These are phyloP conservation scores for Cutaneotrichosporon cutaneum DNA, from an alignment of 1,284 basidiomycete genomes.

Conservation along the genomic window DNA sequence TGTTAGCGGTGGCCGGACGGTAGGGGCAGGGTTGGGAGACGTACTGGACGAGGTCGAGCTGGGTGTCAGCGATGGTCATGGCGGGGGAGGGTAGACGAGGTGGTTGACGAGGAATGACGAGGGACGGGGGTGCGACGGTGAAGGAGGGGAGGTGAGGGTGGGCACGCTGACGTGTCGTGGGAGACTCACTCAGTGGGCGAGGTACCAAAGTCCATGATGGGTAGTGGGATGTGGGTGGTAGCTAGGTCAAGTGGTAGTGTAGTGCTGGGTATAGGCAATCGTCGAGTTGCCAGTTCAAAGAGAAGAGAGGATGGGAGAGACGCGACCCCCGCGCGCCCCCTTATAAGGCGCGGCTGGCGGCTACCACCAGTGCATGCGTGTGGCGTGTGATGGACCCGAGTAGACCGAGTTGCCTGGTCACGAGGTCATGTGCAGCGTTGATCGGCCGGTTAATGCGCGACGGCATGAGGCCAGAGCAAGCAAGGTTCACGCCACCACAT, in stretches of 20 bases:
- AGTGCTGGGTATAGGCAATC: neutral
- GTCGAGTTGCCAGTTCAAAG: neutral
- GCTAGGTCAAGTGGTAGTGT: constrained; percentile 1
- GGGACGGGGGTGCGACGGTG: no score
- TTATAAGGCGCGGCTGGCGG: neutral
- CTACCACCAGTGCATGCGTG: neutral
- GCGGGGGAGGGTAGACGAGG: neutral
- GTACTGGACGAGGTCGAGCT: constrained; percentile 29
- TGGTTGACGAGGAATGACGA: neutral
- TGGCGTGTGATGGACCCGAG: neutral
- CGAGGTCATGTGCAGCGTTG: neutral
- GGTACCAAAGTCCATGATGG: constrained; percentile 38
- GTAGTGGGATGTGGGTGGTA: constrained; percentile 3
- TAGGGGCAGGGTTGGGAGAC: neutral
- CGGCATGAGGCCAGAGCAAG: neutral
- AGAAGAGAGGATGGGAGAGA: constrained; percentile 3
- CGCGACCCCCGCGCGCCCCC: neutral
- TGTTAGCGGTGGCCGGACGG: constrained; percentile 15
- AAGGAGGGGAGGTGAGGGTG: neutral
- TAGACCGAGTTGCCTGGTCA: neutral
- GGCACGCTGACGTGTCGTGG: neutral
- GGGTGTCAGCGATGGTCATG: constrained; percentile 12
- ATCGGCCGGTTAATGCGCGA: neutral
- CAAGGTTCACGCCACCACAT: neutral
- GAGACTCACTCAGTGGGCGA: constrained; percentile 49